Evolutionary conservation across 371 early-diverging fungal species (phyloP).

Genomic region (Lichtheimia hyalospora): DNA sequence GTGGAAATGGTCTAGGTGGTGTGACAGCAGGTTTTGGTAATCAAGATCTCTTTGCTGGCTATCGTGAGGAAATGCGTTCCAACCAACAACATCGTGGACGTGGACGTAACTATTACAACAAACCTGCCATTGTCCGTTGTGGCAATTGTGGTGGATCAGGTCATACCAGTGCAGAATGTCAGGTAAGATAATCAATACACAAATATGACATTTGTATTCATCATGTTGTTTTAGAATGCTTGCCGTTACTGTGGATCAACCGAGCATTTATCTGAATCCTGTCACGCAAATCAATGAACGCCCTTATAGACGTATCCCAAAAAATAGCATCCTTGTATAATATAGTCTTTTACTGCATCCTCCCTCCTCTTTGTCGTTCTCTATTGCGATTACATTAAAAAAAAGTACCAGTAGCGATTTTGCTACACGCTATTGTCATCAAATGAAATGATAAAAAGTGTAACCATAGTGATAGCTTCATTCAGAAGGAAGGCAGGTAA

Average conservation of each 20-base stretch:
- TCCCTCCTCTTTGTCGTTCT: no score
- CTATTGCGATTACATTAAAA: no score
- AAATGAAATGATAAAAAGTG: no score
- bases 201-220: background rate
- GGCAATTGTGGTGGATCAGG: conserved; percentile 58
- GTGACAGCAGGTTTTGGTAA: conserved; percentile 24
- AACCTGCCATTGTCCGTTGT: conserved; percentile 26
- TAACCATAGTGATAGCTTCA: no score
- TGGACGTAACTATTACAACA: conserved; percentile 6
- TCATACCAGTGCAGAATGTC: conserved; percentile 51
- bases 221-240: conserved; percentile 15
- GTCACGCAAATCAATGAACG: conserved; percentile 18
- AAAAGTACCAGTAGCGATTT: no score
- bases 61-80: conserved; percentile 17
- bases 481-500: no score
- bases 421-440: no score
- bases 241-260: conserved; percentile 45
- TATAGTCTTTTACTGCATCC: no score
- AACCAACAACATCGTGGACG: conserved; percentile 5
- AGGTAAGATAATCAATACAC: conserved; percentile 22
- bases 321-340: no score
- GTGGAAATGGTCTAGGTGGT: conserved; percentile 8
- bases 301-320: no score
- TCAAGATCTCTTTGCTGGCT: conserved; percentile 21
- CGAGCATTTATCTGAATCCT: conserved; percentile 39